phyloP scores from a whole-genome alignment of 2,329 filamentous ascomycete genomes.

The Cryphonectria radicalis region DNA sequence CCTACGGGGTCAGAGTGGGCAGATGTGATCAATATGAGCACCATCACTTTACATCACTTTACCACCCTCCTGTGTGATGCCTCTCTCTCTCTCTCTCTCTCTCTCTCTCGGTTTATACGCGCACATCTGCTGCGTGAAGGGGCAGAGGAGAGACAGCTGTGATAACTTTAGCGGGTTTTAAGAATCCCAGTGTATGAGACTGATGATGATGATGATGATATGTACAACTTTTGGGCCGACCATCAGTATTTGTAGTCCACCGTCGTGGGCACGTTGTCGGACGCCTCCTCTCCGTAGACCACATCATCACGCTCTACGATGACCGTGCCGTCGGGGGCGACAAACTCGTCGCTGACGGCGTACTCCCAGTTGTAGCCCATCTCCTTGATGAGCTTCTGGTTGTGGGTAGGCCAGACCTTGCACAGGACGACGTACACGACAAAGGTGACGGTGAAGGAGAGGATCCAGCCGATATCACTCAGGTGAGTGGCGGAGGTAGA shows the following conservation, averaged over 20 bases:
- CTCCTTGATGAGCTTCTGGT: conserved; percentile 20
- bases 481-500: conserved; percentile 38
- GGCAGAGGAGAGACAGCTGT: not conserved
- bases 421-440: conserved; percentile 42
- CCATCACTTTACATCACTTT: not conserved
- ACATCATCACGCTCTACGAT: conserved; percentile 19
- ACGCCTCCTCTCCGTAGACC: conserved; percentile 13
- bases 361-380: conserved; percentile 24
- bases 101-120: too few species aligned
- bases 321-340: conserved; percentile 23
- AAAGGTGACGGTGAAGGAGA: conserved; percentile 40
- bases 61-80: too few species aligned
- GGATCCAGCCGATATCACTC: conserved; percentile 41
- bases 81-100: too few species aligned
- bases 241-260: conserved; percentile 17
- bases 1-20: not conserved
- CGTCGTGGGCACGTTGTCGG: conserved; percentile 11
- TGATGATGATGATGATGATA: not conserved
- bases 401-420: conserved; percentile 35
- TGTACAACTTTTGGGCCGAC: not conserved
- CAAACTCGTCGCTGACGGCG: conserved; percentile 20
- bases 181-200: not conserved
- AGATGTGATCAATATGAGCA: not conserved
- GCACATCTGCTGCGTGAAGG: not conserved
- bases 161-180: not conserved